Base-by-base conservation (phyloP, 768 basidiomycete species). In the Austroboletus eburneus region DNA sequence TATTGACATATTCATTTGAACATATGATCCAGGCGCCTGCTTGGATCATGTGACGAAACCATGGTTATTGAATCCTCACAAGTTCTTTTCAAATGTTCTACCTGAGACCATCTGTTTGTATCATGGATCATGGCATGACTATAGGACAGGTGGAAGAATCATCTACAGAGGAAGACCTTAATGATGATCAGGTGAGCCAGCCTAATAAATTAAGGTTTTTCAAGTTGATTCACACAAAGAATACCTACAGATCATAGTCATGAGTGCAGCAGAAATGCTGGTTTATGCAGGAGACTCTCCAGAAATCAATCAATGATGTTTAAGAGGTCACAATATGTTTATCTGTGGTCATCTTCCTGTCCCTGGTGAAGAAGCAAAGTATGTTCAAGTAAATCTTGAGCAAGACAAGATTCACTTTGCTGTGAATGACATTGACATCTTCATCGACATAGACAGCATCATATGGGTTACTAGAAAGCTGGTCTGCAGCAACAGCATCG, bases 51-150 rank as follows among this genome's bases (percentile, higher is more conserved):
- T 52, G 51, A 35, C 14, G 14, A 1, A 43, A 52, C 10, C 43
- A 52, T 49, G 51, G 51, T 6, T 52, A 44, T 33, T 17, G 22
- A 4, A 6, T 52, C 2, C 51, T 52, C 2, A 14, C 23, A 2
- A 17, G 42, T 12, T 50, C 43, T 5, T 50, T 52, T 10, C 43
- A 50, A 21, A 45, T 45, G 43, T 52, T 50, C 6, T 50, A 52
- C 25, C n/a, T n/a, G n/a, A n/a, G n/a, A n/a, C n/a, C n/a, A n/a
- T n/a, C 45, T 2, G 14, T 29, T 8, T 4, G 8, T 1, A 27
- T 46, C 3, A 46, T 46, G 45, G 38, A 39, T 3, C 45, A 46
- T 16, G 7, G 40, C 17, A 46, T 46, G 39, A 9, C 18, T 2
- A 16, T 40, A 20, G 45, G 45, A 10, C 3, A 39, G 13, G 8